Evolutionary conservation across 2,329 filamentous ascomycete genomes (phyloP).

Genomic region (Penicillium sp.): DNA sequence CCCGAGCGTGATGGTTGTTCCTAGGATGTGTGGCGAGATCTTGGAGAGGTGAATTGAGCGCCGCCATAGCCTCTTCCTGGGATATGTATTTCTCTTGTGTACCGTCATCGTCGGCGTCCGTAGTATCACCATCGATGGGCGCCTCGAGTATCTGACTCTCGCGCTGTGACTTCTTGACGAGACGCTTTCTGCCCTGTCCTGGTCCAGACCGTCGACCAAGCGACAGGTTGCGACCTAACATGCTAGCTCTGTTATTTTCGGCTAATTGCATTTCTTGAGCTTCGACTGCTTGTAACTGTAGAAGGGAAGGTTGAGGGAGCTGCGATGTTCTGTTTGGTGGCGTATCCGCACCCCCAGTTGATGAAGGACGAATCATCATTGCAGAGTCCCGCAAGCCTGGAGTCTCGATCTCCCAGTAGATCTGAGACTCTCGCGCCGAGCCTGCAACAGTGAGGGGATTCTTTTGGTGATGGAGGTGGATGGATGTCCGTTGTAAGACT

Average conservation of each 20-base stretch:
- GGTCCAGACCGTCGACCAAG: conserved; percentile 17
- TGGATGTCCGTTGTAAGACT: conserved; percentile 60
- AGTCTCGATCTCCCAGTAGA: conserved; percentile 12
- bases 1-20: conserved; percentile 2
- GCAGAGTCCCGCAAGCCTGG: conserved; percentile 6
- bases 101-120: conserved; percentile 25
- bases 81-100: conserved; percentile 14
- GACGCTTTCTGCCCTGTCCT: conserved; percentile 17
- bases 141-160: conserved; percentile 8
- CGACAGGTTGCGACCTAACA: conserved; percentile 11
- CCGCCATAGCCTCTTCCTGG: conserved; percentile 1
- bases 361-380: not conserved
- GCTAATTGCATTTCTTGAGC: conserved; percentile 1
- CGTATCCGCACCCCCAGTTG: not conserved
- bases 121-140: conserved; percentile 21
- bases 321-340: not conserved
- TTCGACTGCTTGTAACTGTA: conserved; percentile 7
- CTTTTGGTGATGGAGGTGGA: conserved; percentile 54
- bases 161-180: conserved; percentile 8
- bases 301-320: conserved; percentile 7
- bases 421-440: conserved; percentile 34
- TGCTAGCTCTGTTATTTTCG: conserved; percentile 3
- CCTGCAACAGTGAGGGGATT: conserved; percentile 19
- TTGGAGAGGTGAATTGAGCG: conserved; percentile 2
- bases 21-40: not conserved